Base-by-base conservation (phyloP, 2,329 filamentous ascomycete genomes). In the Phaeosphaeriaceae sp. region DNA sequence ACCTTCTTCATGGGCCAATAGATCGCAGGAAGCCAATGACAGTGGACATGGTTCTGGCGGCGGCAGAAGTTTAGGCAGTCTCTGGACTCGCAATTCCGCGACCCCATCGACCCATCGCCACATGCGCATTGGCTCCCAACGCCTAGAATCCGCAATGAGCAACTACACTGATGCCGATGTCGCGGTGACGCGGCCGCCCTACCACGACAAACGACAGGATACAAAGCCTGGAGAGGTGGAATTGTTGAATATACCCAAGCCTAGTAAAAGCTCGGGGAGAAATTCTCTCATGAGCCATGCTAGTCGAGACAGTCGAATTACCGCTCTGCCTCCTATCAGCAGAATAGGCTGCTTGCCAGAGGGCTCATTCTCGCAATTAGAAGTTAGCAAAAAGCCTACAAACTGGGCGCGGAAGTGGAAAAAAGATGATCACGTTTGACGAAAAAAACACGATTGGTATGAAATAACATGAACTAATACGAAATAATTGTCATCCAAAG, bases 151-250 rank as follows among this genome's bases (percentile, higher is more conserved):
- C 11, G 34, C 43, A 6, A 42, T 52, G 49, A 51, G 49, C 36
- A 50, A 54, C n/a, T 52, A 63, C 18, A 42, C 42, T 36, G 51
- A 54, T 4, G 17, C 43, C 3, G 40, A 35, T 4, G 30, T 53
- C 7, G 48, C 50, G 9, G 37, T 52, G 2, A 53, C 54, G 6
- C 36, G 38, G 15, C 48, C 50, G 20, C 49, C 53, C 2, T 52
- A 50, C 16, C 23, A 18, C 9, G 29, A 42, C 13, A 28, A 39
- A 17, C 26, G 17, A 13, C 28, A 11, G 13, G 15, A 15, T 8
- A 7, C 12, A 1, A 26, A 21, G 11, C 33, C 16, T n/a, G 46
- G 43, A n/a, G 17, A 36, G 12, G 13, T 36, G 6, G 35, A 44
- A 13, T 3, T 44, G 26, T 28, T 48, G 5, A 18, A 32, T 6